Base-by-base conservation (phyloP, 2,329 filamentous ascomycete species). In the Colletotrichum incanum region DNA sequence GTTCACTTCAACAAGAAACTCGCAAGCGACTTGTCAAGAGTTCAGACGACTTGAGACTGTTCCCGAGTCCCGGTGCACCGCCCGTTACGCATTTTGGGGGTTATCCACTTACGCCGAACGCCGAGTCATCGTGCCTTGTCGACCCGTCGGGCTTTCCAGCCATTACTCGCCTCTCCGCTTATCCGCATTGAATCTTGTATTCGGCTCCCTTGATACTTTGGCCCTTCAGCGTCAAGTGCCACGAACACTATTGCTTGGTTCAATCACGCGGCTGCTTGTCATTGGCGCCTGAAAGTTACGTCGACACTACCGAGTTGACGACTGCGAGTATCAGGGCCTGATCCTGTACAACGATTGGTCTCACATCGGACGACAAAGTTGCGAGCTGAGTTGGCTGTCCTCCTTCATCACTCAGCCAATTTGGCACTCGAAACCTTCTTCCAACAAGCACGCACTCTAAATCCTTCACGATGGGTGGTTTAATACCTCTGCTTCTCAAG, bases 401-500 rank as follows among this genome's bases (percentile, higher is more conserved):
- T 37, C 47, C 49, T 28, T 23, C 34, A 56, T 52, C 54, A 28
- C 59, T 65, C 59, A 65, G 59, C 59, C 60, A 59, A 37, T 34
- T 58, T 43, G 31, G 20, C 23, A 45, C 3, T 47, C 3, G 18
- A 54, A 60, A 65, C 31, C 31, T 47, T 64, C 34, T 49, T 49
- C 52, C 41, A 52, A 26, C 49, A 63, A 49, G 52, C 37, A 52
- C 50, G 65, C 49, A 41, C 52, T 45, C 50, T 67, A 52, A 55
- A 26, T 18, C 43, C 23, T 62, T 60, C 73, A 72, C 60, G 47
- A 82, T 82, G 80, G 66, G 76, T 34, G 78, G 79, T 26, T 74
- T 81, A 39, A 80, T 81, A 67, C 80, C 80, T 41, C 76, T 81
- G 41, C 74, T 79, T 62, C 78, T 81, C 41, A 75, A 76, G 55